These are phyloP conservation scores for Anthracocystis walkeri DNA, from an alignment of 1,284 basidiomycete genomes.

Conservation along the genomic window DNA sequence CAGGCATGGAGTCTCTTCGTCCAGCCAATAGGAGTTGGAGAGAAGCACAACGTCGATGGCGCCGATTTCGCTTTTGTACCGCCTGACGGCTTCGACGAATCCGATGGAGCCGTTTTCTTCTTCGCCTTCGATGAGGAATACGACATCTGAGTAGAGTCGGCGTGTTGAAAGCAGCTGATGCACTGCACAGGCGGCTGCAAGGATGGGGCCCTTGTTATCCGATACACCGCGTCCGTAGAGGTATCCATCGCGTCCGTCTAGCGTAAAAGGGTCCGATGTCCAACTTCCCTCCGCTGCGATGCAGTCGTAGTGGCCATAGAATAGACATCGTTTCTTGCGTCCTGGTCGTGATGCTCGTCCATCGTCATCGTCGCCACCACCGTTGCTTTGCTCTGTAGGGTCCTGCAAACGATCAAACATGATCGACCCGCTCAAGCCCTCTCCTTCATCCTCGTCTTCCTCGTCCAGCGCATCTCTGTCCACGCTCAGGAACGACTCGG, in stretches of 20 bases:
- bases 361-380: conserved; percentile 12
- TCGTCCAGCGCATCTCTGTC: conserved; percentile 9
- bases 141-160: conserved; percentile 84
- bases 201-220: conserved; percentile 87
- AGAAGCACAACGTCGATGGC: conserved; percentile 60
- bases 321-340: conserved; percentile 51
- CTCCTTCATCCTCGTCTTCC: conserved; percentile 13
- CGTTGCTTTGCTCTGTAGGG: background rate
- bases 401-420: conserved; percentile 42
- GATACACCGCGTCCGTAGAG: conserved; percentile 89
- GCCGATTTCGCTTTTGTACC: conserved; percentile 74
- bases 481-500: conserved; percentile 17
- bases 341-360: conserved; percentile 4
- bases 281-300: conserved; percentile 72
- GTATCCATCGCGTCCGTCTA: conserved; percentile 89
- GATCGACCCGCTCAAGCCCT: conserved; percentile 32
- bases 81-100: conserved; percentile 80
- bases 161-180: conserved; percentile 81
- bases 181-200: conserved; percentile 89
- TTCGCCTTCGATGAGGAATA: conserved; percentile 94
- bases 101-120: conserved; percentile 92
- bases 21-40: conserved; percentile 94
- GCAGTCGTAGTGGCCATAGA: conserved; percentile 68
- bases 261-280: conserved; percentile 85
- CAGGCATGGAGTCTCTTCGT: conserved; percentile 91